Conservation (phyloP, 805 yeast species). For the Saturnispora sekii region DNA sequence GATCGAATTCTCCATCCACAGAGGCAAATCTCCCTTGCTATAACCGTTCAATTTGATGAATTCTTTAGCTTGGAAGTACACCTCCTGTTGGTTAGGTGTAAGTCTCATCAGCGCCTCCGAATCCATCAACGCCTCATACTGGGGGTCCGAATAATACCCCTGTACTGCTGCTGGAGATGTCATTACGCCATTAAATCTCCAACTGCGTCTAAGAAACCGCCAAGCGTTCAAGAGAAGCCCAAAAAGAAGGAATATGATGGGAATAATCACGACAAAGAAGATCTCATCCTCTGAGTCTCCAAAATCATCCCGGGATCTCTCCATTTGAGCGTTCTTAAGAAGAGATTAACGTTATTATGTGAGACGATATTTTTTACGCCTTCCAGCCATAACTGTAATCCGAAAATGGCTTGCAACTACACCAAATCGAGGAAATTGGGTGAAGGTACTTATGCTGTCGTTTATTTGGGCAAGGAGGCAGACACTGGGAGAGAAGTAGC, state of each 20-base stretch:
- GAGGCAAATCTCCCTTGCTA: slow-evolving; percentile 24
- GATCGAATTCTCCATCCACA: slow-evolving; percentile 55
- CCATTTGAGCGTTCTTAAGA: not conserved
- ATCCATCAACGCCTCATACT: slow-evolving; percentile 49
- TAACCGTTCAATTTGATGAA: slow-evolving; percentile 33
- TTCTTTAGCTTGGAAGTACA: slow-evolving; percentile 58
- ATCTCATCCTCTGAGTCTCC: not conserved
- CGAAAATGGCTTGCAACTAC: slow-evolving; percentile 16
- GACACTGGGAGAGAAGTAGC: slow-evolving; percentile 60
- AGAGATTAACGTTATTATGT: not conserved
- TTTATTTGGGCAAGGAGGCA: slow-evolving; percentile 67
- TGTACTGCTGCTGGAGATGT: not conserved
- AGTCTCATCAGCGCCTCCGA: slow-evolving; percentile 48
- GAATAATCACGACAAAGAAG: not conserved
- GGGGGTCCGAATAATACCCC: slow-evolving; percentile 44
- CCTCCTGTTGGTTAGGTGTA: slow-evolving; percentile 58
- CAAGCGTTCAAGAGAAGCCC: not conserved
- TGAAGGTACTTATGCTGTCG: slow-evolving; percentile 98
- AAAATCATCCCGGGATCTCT: not conserved
- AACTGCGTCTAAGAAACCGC: not conserved
- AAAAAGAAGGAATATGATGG: not conserved
- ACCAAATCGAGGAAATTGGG: slow-evolving; percentile 78
- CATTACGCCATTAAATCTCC: not conserved
- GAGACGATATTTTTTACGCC: not conserved
- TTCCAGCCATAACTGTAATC: not conserved